Evolutionary conservation across 257 asterid species (phyloP).

Genomic region (Solanum piurae): DNA sequence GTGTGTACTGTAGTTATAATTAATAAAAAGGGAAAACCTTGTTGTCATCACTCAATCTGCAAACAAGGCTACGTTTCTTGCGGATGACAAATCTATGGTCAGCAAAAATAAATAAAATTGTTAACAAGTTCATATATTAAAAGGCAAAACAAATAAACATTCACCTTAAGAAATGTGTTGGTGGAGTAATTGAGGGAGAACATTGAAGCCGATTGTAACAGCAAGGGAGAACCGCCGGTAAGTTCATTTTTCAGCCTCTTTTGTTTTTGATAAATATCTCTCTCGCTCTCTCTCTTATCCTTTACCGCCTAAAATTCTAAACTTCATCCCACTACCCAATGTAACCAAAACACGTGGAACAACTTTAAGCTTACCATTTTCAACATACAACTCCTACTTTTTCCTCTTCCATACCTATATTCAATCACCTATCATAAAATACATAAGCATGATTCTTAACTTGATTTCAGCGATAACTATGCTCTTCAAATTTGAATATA

Average conservation of each 20-base stretch:
- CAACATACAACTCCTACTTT: not conserved
- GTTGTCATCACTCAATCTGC: constrained; percentile 42
- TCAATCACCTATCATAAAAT: too few relatives aligned
- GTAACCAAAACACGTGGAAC: not conserved
- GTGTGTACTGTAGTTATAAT: not conserved
- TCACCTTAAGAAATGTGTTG: constrained; percentile 40
- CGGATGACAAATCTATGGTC: constrained; percentile 14
- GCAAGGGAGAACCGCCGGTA: constrained; percentile 48
- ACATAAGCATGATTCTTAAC: too few relatives aligned
- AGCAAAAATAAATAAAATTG: not conserved
- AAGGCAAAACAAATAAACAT: not conserved
- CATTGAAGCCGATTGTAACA: constrained; percentile 21
- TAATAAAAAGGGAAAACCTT: constrained; percentile 26
- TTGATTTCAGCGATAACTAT: too few relatives aligned
- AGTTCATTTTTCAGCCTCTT: constrained; percentile 27
- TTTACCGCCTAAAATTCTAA: not conserved
- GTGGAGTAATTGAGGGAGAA: constrained; percentile 16
- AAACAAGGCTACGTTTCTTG: constrained; percentile 26
- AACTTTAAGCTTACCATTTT: not conserved
- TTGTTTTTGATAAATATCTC: not conserved
- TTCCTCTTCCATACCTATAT: not conserved
- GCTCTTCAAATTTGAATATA: too few relatives aligned
- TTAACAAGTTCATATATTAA: not conserved
- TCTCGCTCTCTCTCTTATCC: not conserved
- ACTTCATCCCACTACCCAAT: not conserved